Conservation (phyloP, 345 rosid species). For the Dipteronia dyeriana region DNA sequence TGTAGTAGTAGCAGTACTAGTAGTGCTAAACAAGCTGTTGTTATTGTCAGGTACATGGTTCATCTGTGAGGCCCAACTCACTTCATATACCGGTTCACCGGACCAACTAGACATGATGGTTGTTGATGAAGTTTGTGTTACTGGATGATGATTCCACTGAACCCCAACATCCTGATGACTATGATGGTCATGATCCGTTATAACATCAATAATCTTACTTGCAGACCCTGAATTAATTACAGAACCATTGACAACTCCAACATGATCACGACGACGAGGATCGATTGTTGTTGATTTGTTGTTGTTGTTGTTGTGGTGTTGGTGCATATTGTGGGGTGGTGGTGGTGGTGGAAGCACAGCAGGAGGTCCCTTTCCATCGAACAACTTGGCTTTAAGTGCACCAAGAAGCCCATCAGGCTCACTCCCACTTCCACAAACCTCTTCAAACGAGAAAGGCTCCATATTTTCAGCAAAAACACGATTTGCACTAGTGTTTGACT, state of each 20-base stretch:
- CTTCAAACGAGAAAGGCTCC: conserved; percentile 54
- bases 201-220: conserved; percentile 4
- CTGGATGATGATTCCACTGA: conserved; percentile 24
- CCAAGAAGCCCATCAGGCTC: conserved; percentile 51
- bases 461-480: conserved; percentile 21
- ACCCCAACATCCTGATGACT: conserved; percentile 19
- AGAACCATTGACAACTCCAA: conserved; percentile 10
- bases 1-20: background rate
- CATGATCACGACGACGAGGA: conserved; percentile 5
- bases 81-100: conserved; percentile 24
- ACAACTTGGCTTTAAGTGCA: conserved; percentile 52
- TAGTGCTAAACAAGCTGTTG: conserved; percentile 7
- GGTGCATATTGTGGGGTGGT: background rate
- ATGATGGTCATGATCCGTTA: conserved; percentile 17
- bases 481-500: conserved; percentile 6
- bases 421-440: conserved; percentile 35
- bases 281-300: background rate
- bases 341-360: conserved; percentile 9
- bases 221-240: background rate
- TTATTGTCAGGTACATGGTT: conserved; percentile 23
- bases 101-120: conserved; percentile 30
- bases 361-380: conserved; percentile 38
- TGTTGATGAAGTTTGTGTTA: conserved; percentile 11
- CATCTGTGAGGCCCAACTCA: conserved; percentile 35
- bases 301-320: conserved; percentile 5